Evolutionary conservation across 495 filamentous ascomycete genomes (phyloP).

Genomic region (Neurospora discreta): DNA sequence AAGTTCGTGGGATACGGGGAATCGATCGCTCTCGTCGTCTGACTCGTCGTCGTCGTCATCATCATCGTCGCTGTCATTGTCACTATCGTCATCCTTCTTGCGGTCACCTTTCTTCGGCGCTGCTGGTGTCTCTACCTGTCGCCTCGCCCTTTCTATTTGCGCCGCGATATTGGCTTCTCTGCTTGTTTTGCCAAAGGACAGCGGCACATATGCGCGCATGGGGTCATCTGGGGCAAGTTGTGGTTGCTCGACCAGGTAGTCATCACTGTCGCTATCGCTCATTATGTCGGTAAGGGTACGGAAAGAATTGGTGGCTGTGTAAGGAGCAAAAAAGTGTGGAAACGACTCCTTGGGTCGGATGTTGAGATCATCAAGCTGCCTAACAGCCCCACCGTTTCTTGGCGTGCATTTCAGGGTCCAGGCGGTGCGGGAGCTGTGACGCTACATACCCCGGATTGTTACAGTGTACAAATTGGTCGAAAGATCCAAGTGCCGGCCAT

Average conservation of each 20-base stretch:
- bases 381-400: background rate
- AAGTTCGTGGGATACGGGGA: constrained; percentile 87
- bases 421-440: background rate
- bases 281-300: constrained; percentile 15
- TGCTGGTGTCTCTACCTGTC: constrained; percentile 32
- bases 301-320: background rate
- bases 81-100: constrained; percentile 20
- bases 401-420: background rate
- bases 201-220: constrained; percentile 70
- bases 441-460: background rate
- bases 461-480: background rate
- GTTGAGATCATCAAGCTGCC: background rate
- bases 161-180: constrained; percentile 60
- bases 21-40: constrained; percentile 75
- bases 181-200: constrained; percentile 76
- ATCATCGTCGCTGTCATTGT: constrained; percentile 38
- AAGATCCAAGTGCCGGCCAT: background rate
- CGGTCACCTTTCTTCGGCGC: constrained; percentile 18
- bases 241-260: constrained; percentile 42
- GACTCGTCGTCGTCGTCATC: constrained; percentile 41
- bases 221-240: constrained; percentile 52
- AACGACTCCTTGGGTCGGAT: background rate
- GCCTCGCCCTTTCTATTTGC: constrained; percentile 69
- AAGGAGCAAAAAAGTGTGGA: background rate
- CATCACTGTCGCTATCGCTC: constrained; percentile 56